phyloP scores from a whole-genome alignment of 805 yeast species.

The Candida maris region DNA sequence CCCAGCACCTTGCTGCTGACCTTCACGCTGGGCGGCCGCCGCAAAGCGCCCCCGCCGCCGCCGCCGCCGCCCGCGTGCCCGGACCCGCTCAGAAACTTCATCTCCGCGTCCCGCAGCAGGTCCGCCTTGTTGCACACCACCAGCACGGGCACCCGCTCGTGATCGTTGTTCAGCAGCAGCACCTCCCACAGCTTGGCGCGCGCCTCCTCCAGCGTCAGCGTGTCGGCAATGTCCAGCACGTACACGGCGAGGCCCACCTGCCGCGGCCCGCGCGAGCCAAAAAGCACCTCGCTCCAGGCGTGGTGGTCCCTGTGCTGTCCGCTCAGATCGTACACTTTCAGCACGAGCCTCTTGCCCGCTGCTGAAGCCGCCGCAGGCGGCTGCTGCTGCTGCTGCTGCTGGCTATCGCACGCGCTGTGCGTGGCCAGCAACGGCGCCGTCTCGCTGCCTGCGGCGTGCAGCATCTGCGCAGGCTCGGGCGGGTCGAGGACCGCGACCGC shows the following conservation, averaged over 20 bases:
- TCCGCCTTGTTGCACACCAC: conserved; percentile 31
- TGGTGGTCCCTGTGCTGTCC: conserved; percentile 28
- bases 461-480: conserved; percentile 8
- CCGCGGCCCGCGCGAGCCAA: not conserved
- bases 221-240: conserved; percentile 30
- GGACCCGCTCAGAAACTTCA: conserved; percentile 6
- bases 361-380: not conserved
- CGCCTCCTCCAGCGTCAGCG: conserved; percentile 22
- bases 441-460: conserved; percentile 3
- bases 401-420: not conserved
- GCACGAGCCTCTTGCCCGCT: conserved; percentile 4
- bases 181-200: conserved; percentile 19
- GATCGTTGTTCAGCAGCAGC: conserved; percentile 17
- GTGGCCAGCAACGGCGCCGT: conserved; percentile 1
- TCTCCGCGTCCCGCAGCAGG: conserved; percentile 19
- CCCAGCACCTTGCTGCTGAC: conserved; percentile 7
- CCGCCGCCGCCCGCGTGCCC: not conserved
- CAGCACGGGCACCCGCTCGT: conserved; percentile 23
- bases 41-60: not conserved
- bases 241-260: conserved; percentile 22
- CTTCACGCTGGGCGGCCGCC: conserved; percentile 8
- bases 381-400: not conserved
- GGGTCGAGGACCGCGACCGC: conserved; percentile 8
- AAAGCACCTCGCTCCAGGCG: conserved; percentile 21
- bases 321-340: conserved; percentile 28